These are phyloP conservation scores for Sporothrix pseudoabietina DNA, from an alignment of 2,329 filamentous ascomycete species.

Conservation along the genomic window DNA sequence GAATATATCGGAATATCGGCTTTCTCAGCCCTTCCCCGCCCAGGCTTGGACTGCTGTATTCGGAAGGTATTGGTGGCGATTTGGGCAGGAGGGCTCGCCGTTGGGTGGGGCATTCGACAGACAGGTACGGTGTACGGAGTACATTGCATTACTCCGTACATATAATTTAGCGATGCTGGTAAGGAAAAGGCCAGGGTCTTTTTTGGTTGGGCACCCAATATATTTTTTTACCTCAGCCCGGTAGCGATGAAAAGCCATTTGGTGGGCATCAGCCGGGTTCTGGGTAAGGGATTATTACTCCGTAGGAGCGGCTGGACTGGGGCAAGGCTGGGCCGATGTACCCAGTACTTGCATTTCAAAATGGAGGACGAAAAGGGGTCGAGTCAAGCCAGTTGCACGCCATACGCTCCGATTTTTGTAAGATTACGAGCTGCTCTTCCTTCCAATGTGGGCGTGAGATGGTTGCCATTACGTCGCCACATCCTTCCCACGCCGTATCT, in stretches of 20 bases:
- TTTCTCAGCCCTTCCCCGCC: slow-evolving; percentile 6
- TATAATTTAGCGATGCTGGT: background rate
- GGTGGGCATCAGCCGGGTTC: slow-evolving; percentile 17
- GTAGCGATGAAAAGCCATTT: slow-evolving; percentile 5
- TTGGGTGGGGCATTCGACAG: background rate
- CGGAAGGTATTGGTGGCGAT: slow-evolving; percentile 18
- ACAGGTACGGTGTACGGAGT: background rate
- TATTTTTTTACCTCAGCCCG: background rate
- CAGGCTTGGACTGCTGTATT: background rate
- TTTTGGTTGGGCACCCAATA: background rate
- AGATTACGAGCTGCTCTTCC: slow-evolving; percentile 5
- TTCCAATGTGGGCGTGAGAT: background rate
- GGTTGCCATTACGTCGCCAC: background rate
- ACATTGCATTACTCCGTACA: background rate
- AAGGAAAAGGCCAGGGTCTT: background rate
- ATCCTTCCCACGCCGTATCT: slow-evolving; percentile 9
- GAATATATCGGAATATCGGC: background rate
- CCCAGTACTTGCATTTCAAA: background rate
- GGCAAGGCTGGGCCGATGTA: slow-evolving; percentile 10
- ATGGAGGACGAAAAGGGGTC: background rate
- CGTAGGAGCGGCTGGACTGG: background rate
- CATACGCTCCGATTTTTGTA: background rate
- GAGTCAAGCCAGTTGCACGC: slow-evolving; percentile 6
- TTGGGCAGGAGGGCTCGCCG: background rate
- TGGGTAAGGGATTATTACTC: slow-evolving; percentile 1